Evolutionary conservation across 2,329 filamentous ascomycete genomes (phyloP).

Genomic region (Geosmithia putterillii): DNA sequence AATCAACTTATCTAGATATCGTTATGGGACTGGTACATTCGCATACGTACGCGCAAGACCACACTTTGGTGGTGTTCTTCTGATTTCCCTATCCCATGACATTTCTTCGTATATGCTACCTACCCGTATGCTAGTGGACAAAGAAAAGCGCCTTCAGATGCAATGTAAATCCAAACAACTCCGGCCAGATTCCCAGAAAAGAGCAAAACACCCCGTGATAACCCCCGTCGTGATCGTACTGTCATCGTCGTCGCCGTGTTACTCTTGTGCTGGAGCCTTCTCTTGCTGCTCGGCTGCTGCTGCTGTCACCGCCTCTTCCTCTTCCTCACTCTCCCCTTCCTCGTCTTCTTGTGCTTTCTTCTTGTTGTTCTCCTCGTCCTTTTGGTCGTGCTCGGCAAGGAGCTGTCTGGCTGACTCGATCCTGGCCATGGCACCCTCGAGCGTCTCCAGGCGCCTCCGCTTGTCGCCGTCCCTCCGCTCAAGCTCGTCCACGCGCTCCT

Average conservation of each 20-base stretch:
- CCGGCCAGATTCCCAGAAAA: too few relatives aligned
- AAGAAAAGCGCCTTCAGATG: too few relatives aligned
- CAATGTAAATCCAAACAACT: too few relatives aligned
- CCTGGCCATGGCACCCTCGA: constrained; percentile 59
- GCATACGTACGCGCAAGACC: too few relatives aligned
- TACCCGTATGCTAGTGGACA: too few relatives aligned
- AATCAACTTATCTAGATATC: too few relatives aligned
- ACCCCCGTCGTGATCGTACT: background rate
- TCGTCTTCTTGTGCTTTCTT: background rate
- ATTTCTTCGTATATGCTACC: too few relatives aligned
- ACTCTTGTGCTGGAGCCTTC: background rate
- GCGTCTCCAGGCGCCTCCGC: constrained; percentile 50
- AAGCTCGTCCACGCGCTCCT: constrained; percentile 56
- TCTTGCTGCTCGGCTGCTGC: too few relatives aligned
- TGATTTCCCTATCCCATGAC: too few relatives aligned
- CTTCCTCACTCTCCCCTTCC: background rate
- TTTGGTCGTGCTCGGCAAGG: constrained; percentile 24
- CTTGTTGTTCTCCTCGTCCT: background rate
- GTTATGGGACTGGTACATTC: too few relatives aligned
- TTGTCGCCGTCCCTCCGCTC: constrained; percentile 62
- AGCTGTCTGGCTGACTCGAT: constrained; percentile 59
- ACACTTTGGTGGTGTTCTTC: too few relatives aligned
- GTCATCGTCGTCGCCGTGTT: background rate
- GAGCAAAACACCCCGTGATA: background rate
- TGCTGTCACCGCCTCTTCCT: background rate